Conservation (phyloP, 2,329 filamentous ascomycete genomes). For the Penicillium sp. region DNA sequence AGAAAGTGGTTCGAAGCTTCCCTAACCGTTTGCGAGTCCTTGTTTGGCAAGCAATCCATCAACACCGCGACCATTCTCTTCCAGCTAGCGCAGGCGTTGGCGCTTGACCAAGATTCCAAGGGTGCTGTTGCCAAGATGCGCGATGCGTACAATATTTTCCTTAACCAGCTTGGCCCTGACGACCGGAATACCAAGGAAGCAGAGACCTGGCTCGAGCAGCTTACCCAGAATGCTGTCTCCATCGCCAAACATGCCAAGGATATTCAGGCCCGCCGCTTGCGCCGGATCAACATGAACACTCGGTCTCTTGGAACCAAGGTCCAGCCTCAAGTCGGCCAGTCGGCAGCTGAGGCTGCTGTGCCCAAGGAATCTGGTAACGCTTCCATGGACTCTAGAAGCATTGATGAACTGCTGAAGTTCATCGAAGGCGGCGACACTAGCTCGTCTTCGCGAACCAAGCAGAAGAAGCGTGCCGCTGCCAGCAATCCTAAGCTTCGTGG, state of each 20-base stretch:
- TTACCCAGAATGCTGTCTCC: slow-evolving; percentile 92
- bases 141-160: slow-evolving; percentile 96
- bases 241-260: slow-evolving; percentile 95
- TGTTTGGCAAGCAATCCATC: slow-evolving; percentile 87
- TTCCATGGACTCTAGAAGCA: slow-evolving; percentile 75
- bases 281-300: slow-evolving; percentile 71
- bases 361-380: slow-evolving; percentile 43
- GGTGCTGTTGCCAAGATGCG: slow-evolving; percentile 91
- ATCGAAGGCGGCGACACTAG: slow-evolving; percentile 73
- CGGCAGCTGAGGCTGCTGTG: slow-evolving; percentile 55
- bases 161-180: slow-evolving; percentile 79
- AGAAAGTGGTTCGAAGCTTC: slow-evolving; percentile 96
- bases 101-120: slow-evolving; percentile 94
- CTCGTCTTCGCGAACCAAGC: slow-evolving; percentile 46
- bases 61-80: slow-evolving; percentile 95
- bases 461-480: slow-evolving; percentile 50
- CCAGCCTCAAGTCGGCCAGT: slow-evolving; percentile 67
- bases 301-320: slow-evolving; percentile 62
- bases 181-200: slow-evolving; percentile 99
- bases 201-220: slow-evolving; percentile 92
- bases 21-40: slow-evolving; percentile 82
- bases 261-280: slow-evolving; percentile 73
- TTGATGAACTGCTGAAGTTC: slow-evolving; percentile 91
- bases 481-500: slow-evolving; percentile 51
- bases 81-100: slow-evolving; percentile 94